These are phyloP conservation scores for Sphaerulina vaccinii DNA, from an alignment of 2,329 filamentous ascomycete genomes.

Conservation along the genomic window DNA sequence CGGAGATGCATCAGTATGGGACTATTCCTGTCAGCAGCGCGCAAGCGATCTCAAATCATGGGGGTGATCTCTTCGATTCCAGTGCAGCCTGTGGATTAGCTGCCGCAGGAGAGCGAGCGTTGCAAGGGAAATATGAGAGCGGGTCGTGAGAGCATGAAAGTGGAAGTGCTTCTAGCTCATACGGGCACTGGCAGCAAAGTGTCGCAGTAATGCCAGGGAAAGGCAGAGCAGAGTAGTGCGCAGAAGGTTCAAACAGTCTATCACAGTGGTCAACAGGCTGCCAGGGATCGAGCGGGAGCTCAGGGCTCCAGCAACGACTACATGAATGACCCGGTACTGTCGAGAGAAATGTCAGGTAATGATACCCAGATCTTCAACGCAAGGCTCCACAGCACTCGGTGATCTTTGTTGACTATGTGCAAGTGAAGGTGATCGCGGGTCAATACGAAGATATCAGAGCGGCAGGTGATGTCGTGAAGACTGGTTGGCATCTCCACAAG, in stretches of 20 bases:
- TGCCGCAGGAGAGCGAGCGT: constrained; percentile 3
- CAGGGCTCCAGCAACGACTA: no score
- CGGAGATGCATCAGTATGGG: constrained; percentile 8
- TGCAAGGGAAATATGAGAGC: constrained; percentile 8
- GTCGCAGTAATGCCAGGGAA: not conserved
- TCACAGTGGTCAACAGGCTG: not conserved
- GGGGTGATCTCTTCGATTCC: constrained; percentile 8
- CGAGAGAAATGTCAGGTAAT: no score
- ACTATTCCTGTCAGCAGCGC: constrained; percentile 2
- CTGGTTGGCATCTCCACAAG: not conserved
- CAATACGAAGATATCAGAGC: not conserved
- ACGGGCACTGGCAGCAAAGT: not conserved
- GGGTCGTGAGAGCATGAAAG: not conserved
- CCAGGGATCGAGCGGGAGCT: not conserved
- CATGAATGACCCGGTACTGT: no score
- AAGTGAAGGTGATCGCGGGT: not conserved
- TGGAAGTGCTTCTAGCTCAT: not conserved
- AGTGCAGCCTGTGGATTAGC: constrained; percentile 2
- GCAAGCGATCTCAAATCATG: not conserved
- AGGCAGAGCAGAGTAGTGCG: not conserved
- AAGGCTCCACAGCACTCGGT: not conserved
- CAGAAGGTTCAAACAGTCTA: not conserved
- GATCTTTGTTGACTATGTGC: not conserved
- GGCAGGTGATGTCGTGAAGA: not conserved
- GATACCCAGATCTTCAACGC: no score